Percentiles rank a stretch among this genome's conserved stretches.
These are phyloP conservation scores for Botryosphaeria dothidea DNA, from an alignment of 2,329 filamentous ascomycete species.

Conservation along the genomic window DNA sequence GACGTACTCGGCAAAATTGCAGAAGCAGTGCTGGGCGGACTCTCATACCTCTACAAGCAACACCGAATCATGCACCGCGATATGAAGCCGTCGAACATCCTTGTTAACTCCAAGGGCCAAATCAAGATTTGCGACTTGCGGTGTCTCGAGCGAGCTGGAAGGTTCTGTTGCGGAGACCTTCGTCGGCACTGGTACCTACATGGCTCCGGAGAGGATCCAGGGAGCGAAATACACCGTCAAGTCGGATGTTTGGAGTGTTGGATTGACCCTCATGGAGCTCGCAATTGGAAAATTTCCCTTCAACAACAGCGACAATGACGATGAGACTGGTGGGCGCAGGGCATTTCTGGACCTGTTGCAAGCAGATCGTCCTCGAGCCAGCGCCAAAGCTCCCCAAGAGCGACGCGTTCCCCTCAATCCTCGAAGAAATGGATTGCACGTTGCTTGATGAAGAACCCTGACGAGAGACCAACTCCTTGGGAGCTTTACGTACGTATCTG, in stretches of 20 bases:
- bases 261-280: conserved; percentile 91
- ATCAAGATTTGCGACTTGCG: conserved; percentile 99
- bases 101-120: conserved; percentile 89
- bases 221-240: conserved; percentile 97
- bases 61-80: conserved; percentile 99
- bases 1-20: conserved; percentile 98
- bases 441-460: conserved; percentile 87
- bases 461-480: conserved; percentile 85
- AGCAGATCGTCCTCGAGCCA: conserved; percentile 95
- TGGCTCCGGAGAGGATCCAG: conserved; percentile 97
- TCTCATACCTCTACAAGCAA: conserved; percentile 92
- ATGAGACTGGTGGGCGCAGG: conserved; percentile 71
- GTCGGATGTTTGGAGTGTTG: conserved; percentile 98
- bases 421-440: conserved; percentile 98
- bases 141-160: conserved; percentile 95
- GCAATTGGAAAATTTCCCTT: conserved; percentile 98
- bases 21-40: conserved; percentile 87
- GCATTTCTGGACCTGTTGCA: conserved; percentile 95
- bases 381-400: conserved; percentile 93
- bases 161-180: conserved; percentile 99
- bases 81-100: conserved; percentile 96
- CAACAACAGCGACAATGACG: conserved; percentile 74
- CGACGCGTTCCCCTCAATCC: conserved; percentile 90
- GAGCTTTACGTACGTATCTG: conserved; percentile 76
- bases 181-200: conserved; percentile 97